Base-by-base conservation (phyloP, 305 asterid genomes). In the Lippia alba region DNA sequence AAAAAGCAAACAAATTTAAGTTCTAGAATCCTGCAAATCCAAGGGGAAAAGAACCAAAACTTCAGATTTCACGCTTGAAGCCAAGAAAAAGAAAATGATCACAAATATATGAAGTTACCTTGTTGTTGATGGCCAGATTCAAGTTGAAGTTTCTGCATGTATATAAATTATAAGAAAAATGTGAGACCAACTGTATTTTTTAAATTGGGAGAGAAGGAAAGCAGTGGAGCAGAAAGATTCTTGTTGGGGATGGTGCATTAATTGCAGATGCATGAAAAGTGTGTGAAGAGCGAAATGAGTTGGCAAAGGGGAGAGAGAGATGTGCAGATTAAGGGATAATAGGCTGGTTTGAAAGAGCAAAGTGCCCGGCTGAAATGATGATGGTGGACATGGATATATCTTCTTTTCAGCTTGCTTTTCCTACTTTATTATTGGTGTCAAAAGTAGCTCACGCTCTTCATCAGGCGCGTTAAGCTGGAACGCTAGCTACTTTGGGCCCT, bases 201-300 rank as follows among this genome's bases (percentile, higher is more conserved):
- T 51, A 73, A 76, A 82, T 53, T 16, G 8, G 63, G 44, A n/a
- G 20, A 32, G 58, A 56, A 64, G 33, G 70, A 71, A 71, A 74
- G 76, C 70, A 67, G 74, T 64, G 73, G 79, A 74, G 77, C 77
- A 70, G 75, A 75, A 55, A 50, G 71, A 71, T 44, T 68, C 65
- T 53, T 55, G 80, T 60, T 75, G 71, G 72, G 74, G 77, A 63
- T 66, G 75, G 78, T 74, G 81, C 86, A 79, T 81, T 84, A 61
- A 79, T 79, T 79, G 84, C 76, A 70, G 72, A 66, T 79, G 89
- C 89, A 81, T 79, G 89, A 71, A 77, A 81, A 71, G 79, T 41
- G 84, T 61, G 83, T 33, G 67, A 18, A 51, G 49, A 61, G 72
- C 3, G 79, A 77, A 48, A 56, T 34, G 56, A n/a, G 56, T 50